phyloP scores from a whole-genome alignment of 495 filamentous ascomycete species.

The Tuber melanosporum region DNA sequence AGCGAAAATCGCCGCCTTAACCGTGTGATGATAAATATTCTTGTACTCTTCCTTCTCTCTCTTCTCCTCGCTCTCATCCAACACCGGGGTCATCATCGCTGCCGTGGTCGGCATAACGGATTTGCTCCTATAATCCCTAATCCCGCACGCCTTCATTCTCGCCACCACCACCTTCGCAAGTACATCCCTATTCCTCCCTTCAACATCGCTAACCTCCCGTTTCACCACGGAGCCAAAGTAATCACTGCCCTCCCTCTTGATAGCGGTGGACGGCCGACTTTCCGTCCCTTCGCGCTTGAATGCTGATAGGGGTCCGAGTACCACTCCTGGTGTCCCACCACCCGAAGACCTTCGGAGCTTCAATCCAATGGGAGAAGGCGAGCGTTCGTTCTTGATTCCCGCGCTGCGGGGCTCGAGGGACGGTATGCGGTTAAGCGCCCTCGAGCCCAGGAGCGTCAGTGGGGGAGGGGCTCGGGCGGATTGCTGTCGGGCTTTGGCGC shows the following conservation, averaged over 20 bases:
- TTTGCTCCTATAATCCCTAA: constrained; percentile 35
- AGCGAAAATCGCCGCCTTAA: constrained; percentile 35
- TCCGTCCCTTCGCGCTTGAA: background rate
- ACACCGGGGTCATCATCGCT: constrained; percentile 8
- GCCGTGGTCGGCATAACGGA: constrained; percentile 9
- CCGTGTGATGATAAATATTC: constrained; percentile 35
- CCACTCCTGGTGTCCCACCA: background rate
- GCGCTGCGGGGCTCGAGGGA: constrained; percentile 4
- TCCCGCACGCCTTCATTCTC: constrained; percentile 33
- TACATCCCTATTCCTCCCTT: constrained; percentile 23
- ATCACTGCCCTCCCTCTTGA: background rate
- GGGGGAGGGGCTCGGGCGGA: constrained; percentile 16
- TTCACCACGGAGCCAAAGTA: background rate
- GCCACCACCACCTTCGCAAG: constrained; percentile 29
- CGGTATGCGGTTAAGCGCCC: constrained; percentile 15
- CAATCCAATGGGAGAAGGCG: constrained; percentile 18
- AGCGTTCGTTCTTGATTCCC: constrained; percentile 23
- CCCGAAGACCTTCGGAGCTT: background rate
- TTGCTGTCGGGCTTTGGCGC: constrained; percentile 15
- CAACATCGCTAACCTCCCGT: constrained; percentile 29
- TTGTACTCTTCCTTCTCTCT: constrained; percentile 41
- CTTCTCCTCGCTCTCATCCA: constrained; percentile 25
- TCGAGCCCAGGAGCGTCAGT: constrained; percentile 26
- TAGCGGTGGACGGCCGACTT: background rate
- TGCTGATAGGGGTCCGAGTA: background rate